Conservation (phyloP, 2,329 filamentous ascomycete genomes). For the Ophiostoma fasciatum region DNA sequence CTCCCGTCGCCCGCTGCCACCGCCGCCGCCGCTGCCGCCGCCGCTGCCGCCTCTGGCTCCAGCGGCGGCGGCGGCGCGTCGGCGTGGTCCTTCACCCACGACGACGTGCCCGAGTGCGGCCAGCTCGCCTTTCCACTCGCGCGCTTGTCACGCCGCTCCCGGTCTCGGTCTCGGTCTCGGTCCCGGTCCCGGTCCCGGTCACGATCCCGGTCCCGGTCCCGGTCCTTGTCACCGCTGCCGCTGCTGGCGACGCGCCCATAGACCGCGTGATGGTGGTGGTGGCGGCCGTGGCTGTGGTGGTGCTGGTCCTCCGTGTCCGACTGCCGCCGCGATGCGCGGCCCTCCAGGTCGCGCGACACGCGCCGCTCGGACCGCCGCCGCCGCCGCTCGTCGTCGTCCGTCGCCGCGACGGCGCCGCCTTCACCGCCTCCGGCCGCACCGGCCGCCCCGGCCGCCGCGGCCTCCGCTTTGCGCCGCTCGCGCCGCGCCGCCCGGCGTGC, state of each 20-base stretch:
- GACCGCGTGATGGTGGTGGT: no score
- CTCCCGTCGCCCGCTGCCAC: conserved; percentile 13
- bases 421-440: conserved; percentile 12
- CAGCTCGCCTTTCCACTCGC: conserved; percentile 27
- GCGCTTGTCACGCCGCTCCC: conserved; percentile 17
- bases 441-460: not conserved
- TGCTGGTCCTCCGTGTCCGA: conserved; percentile 28
- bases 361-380: conserved; percentile 38
- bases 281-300: conserved; percentile 7
- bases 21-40: conserved; percentile 12
- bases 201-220: no score
- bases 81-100: conserved; percentile 51
- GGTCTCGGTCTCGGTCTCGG: conserved; percentile 20
- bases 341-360: conserved; percentile 26
- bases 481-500: conserved; percentile 28
- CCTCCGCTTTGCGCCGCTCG: conserved; percentile 33
- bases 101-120: conserved; percentile 50
- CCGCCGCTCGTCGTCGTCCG: conserved; percentile 40
- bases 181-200: not conserved
- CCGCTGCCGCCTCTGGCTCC: conserved; percentile 11
- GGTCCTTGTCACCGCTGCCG: not conserved
- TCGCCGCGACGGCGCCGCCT: conserved; percentile 12
- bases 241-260: no score
- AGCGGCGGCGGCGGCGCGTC: conserved; percentile 45
- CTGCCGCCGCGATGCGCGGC: conserved; percentile 27